Base-by-base conservation (phyloP, 2,329 filamentous ascomycete genomes). In the Akanthomyces muscarius region DNA sequence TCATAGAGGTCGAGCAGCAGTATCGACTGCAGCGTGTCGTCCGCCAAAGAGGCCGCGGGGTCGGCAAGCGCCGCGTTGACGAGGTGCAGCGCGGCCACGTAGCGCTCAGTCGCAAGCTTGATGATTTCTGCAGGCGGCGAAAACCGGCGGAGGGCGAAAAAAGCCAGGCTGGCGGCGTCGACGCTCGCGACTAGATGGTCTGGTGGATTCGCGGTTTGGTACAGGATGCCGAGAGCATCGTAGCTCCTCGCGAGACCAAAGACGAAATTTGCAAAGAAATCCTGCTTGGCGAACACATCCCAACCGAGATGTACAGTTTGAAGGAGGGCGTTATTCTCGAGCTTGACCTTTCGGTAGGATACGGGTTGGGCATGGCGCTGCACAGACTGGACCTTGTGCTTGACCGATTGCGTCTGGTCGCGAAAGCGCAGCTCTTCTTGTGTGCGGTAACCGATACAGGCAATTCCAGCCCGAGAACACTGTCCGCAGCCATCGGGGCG, bases 1-100 rank as follows among this genome's bases (percentile, higher is more conserved):
- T 71, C 70, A 50, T 69, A 71, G 41, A 70, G 65, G 44, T 71
- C 70, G 7, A 71, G 68, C 11, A 71, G 66, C 6, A 71, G 55
- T 2, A 70, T 61, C 2, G 70, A 66, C 48, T 71, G 70, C 0
- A 71, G 57, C 4, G 64, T 66, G 18, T 64, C 66, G 10, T 69
- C 67, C 2, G 61, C 44, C 11, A 50, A 30, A 1, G 65, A 59
- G 2, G 61, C 23, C 13, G 59, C 42, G 3, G 25, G 64, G 18
- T 33, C 54, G n/a, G 58, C 25, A 1, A 55, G 60, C 41, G 60
- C 60, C 14, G 60, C 52, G n/a, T 62, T 62, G 60, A 62, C 52
- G 21, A 55, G 52, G 25, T 33, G 42, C 21, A 50, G 42, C 5
- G 60, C 51, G 13, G 52, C 52, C 8, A 55, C 33, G 44, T 62